These are phyloP conservation scores for Beauveria bassiana DNA, from an alignment of 2,329 filamentous ascomycete species.

Conservation along the genomic window DNA sequence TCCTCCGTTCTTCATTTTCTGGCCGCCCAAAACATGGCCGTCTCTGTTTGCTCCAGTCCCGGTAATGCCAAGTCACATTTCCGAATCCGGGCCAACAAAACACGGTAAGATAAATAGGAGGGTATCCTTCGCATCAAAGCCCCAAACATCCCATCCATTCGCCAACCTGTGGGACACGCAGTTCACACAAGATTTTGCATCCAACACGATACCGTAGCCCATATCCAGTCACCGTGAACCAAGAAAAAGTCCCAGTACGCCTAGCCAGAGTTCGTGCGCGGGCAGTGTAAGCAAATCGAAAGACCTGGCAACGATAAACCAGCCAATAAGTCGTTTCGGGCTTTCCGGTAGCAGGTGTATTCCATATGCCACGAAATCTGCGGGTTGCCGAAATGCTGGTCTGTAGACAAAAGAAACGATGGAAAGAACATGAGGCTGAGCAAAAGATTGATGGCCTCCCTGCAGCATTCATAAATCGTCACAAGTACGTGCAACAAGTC, in stretches of 20 bases:
- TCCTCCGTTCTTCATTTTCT: not conserved
- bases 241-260: not conserved
- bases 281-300: not conserved
- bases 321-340: not conserved
- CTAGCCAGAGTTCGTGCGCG: not conserved
- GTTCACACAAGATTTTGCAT: not conserved
- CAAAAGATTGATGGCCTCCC: not conserved
- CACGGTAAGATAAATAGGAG: conserved; percentile 18
- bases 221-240: not conserved
- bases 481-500: not conserved
- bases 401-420: not conserved
- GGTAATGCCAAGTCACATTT: not conserved
- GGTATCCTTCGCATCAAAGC: conserved; percentile 37
- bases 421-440: not conserved
- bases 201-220: not conserved
- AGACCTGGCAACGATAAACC: not conserved
- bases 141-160: not conserved
- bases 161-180: not conserved
- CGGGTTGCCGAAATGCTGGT: not conserved
- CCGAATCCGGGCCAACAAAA: not conserved
- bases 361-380: not conserved
- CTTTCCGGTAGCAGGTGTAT: not conserved
- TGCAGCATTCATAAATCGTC: conserved; percentile 8
- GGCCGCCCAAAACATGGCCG: not conserved
- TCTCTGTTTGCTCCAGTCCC: not conserved